Base-by-base conservation (phyloP, 2,329 filamentous ascomycete species). In the Chrysoporthe puriensis region DNA sequence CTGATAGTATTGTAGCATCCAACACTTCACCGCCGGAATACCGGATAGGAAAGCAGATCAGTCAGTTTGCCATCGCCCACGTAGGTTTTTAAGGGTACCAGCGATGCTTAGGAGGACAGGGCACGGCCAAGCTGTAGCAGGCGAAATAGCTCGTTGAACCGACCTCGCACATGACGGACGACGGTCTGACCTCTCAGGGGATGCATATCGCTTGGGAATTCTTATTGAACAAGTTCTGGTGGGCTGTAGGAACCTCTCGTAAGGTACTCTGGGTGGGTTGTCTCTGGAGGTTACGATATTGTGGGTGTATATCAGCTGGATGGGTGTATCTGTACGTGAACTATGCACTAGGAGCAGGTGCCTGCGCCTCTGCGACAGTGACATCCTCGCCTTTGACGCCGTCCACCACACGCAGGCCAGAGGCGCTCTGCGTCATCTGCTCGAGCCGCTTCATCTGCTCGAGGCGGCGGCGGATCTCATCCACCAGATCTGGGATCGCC, bases 401-500 rank as follows among this genome's bases (percentile, higher is more conserved):
- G 70, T 80, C 78, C 26, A 83, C 82, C 7, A 84, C 82, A 70
- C 78, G 79, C 52, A 84, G 76, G 34, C 82, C 82, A 72, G 81
- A 81, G 18, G 81, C 82, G 66, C 79, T 77, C 68, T 75, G 75
- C 2, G 79, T 79, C 69, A 84, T 76, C 26, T 78, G 75, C 66
- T 85, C 82, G 46, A 84, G 74, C 72, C 79, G 77, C 62, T 78
- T 76, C 73, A 82, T 83, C 68, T 80, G 77, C 66, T 77, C 75
- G 62, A 83, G 77, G 18, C 81, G 69, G 40, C 67, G 74, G 63
- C 61, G 73, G 54, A 94, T 83, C 78, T 93, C 90, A 14, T 81
- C 77, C 2, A 89, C 86, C 75, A 94, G 79, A 66, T 89, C 83
- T 43, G 79, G 79, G 71, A 91, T 83, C 64, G 89, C 82, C 32